These are phyloP conservation scores for Globisporangium carolinianum DNA, from an alignment of 352 stramenopile genomes.

Conservation along the genomic window DNA sequence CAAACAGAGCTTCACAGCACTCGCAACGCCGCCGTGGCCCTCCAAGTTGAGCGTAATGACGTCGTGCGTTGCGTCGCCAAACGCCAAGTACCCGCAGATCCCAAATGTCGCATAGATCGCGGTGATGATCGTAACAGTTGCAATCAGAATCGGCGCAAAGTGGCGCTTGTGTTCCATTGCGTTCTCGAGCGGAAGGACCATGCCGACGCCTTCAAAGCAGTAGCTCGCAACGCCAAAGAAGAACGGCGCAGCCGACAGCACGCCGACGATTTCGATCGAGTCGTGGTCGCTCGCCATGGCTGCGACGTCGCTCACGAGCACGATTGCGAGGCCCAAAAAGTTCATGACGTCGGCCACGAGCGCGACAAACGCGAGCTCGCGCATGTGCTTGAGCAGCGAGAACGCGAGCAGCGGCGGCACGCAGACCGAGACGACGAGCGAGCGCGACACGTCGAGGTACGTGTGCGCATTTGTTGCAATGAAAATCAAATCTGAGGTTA, in stretches of 20 bases:
- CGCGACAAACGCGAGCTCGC: slow-evolving; percentile 82
- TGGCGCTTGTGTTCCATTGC: slow-evolving; percentile 69
- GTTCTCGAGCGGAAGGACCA: slow-evolving; percentile 86
- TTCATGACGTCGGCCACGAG: slow-evolving; percentile 87
- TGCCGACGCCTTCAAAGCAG: slow-evolving; percentile 87
- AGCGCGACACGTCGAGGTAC: slow-evolving; percentile 53
- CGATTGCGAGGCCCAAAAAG: slow-evolving; percentile 74
- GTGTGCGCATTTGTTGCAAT: slow-evolving; percentile 84
- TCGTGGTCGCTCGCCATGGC: slow-evolving; percentile 56
- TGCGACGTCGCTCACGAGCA: slow-evolving; percentile 76
- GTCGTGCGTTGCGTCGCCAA: slow-evolving; percentile 71
- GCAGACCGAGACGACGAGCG: slow-evolving; percentile 46
- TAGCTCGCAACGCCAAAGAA: slow-evolving; percentile 88
- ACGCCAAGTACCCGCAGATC: slow-evolving; percentile 81
- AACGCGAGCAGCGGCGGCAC: slow-evolving; percentile 65
- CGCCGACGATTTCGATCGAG: slow-evolving; percentile 46
- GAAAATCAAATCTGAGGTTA: slow-evolving; percentile 81
- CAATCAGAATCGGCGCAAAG: slow-evolving; percentile 69
- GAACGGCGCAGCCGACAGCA: slow-evolving; percentile 68
- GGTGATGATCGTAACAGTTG: slow-evolving; percentile 77
- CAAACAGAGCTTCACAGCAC: slow-evolving; percentile 81
- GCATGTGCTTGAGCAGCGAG: slow-evolving; percentile 85
- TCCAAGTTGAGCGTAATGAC: slow-evolving; percentile 89
- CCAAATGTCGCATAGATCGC: slow-evolving; percentile 85
- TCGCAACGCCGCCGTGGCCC: slow-evolving; percentile 41